phyloP scores from a whole-genome alignment of 768 basidiomycete species.

The Amanita pallidorosea region DNA sequence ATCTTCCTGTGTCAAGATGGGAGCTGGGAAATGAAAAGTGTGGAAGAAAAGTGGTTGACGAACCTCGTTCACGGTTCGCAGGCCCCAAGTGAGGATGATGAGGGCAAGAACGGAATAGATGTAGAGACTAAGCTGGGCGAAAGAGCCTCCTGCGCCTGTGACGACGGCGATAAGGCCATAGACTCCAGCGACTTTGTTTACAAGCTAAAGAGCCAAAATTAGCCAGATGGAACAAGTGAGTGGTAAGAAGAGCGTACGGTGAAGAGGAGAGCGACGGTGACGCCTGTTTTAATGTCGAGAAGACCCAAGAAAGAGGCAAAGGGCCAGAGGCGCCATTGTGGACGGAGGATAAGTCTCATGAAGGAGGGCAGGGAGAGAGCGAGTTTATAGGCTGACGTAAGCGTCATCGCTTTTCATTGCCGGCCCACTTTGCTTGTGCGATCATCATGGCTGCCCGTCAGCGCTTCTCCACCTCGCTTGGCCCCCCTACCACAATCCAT shows the following conservation, averaged over 20 bases:
- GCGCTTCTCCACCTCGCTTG: conserved; percentile 49
- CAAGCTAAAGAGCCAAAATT: conserved; percentile 35
- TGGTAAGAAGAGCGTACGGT: conserved; percentile 43
- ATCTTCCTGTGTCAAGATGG: conserved; percentile 65
- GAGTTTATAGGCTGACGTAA: conserved; percentile 20
- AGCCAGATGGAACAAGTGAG: background rate
- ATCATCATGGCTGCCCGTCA: conserved; percentile 13
- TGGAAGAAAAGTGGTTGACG: conserved; percentile 17
- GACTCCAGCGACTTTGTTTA: conserved; percentile 97
- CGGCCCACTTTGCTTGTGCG: conserved; percentile 9
- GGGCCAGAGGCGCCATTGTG: conserved; percentile 78
- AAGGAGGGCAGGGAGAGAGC: conserved; percentile 13
- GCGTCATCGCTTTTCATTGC: conserved; percentile 5
- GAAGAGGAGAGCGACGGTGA: conserved; percentile 79
- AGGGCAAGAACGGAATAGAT: conserved; percentile 84
- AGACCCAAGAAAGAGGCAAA: conserved; percentile 75
- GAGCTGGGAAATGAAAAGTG: conserved; percentile 5
- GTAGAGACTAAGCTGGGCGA: conserved; percentile 87
- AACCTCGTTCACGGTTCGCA: conserved; percentile 79
- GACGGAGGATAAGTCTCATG: conserved; percentile 77
- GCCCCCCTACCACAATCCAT: conserved; percentile 38
- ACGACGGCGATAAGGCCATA: conserved; percentile 91
- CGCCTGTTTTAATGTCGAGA: conserved; percentile 91
- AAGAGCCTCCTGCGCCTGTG: conserved; percentile 87
- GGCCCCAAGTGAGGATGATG: conserved; percentile 74